Conservation (phyloP, 164 flowering plant species). For the Magnolia sinica region DNA sequence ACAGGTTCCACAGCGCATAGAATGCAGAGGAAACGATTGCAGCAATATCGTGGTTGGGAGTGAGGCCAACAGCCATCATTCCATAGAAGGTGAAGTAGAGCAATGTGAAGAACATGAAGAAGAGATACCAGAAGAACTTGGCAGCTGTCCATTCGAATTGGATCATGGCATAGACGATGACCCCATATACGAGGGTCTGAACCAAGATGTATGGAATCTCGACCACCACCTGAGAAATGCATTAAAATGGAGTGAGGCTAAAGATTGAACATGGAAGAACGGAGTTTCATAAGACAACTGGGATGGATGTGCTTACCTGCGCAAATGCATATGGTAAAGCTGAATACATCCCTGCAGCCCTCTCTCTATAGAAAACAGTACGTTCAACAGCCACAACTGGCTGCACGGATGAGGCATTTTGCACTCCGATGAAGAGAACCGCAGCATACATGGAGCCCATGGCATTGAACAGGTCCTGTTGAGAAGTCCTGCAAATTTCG, state of each 20-base stretch:
- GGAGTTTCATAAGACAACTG: too few relatives aligned
- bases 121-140: constrained; percentile 59
- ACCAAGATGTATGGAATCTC: constrained; percentile 48
- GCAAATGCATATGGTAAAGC: constrained; percentile 58
- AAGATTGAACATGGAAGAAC: not conserved
- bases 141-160: constrained; percentile 57
- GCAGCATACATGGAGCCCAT: constrained; percentile 69
- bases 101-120: constrained; percentile 60
- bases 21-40: constrained; percentile 51
- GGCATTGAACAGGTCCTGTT: constrained; percentile 46
- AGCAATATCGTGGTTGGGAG: constrained; percentile 57
- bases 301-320: constrained; percentile 31
- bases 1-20: constrained; percentile 60
- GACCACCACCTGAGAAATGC: constrained; percentile 30
- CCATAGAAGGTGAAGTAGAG: constrained; percentile 64
- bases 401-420: constrained; percentile 53
- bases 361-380: constrained; percentile 56
- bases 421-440: constrained; percentile 45
- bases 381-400: constrained; percentile 59
- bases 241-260: not conserved
- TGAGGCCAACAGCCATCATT: constrained; percentile 68
- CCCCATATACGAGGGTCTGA: constrained; percentile 40
- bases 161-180: constrained; percentile 59
- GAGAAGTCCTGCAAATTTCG: constrained; percentile 20
- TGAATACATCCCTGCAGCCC: constrained; percentile 64